Evolutionary conservation across 2,329 filamentous ascomycete species (phyloP).

Genomic region (Metarhizium robertsii): DNA sequence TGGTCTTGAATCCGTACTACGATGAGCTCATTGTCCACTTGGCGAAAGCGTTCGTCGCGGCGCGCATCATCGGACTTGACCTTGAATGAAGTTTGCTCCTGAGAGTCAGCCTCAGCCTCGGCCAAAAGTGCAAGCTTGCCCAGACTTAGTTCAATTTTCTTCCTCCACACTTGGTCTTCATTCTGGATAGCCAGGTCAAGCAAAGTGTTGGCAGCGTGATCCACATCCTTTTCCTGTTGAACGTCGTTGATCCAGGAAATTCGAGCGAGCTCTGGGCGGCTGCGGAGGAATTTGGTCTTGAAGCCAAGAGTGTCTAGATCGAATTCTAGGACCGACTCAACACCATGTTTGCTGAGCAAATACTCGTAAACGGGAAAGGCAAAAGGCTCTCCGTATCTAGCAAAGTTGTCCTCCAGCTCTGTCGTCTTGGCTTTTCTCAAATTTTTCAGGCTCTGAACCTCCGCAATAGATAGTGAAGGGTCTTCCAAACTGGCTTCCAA

Average conservation of each 20-base stretch:
- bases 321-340: constrained; percentile 62
- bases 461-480: constrained; percentile 17
- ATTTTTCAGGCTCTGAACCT: constrained; percentile 20
- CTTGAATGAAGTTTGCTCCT: constrained; percentile 25
- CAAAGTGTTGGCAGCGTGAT: constrained; percentile 62
- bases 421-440: constrained; percentile 33
- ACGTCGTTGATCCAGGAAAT: constrained; percentile 95
- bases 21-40: constrained; percentile 54
- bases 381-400: constrained; percentile 56
- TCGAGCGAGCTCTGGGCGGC: constrained; percentile 61
- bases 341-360: constrained; percentile 57
- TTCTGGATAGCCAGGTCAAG: constrained; percentile 58
- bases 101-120: constrained; percentile 30
- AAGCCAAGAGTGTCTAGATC: constrained; percentile 57
- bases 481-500: constrained; percentile 20
- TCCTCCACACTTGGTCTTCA: constrained; percentile 80
- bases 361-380: constrained; percentile 73
- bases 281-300: constrained; percentile 71
- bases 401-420: constrained; percentile 43
- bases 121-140: constrained; percentile 74
- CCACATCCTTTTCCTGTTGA: constrained; percentile 63
- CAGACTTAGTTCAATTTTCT: constrained; percentile 85
- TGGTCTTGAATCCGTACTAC: constrained; percentile 72
- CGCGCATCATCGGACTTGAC: constrained; percentile 23
- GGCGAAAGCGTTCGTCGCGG: constrained; percentile 35